Evolutionary conservation across 2,329 filamentous ascomycete species (phyloP).

Genomic region (Alternaria solani): DNA sequence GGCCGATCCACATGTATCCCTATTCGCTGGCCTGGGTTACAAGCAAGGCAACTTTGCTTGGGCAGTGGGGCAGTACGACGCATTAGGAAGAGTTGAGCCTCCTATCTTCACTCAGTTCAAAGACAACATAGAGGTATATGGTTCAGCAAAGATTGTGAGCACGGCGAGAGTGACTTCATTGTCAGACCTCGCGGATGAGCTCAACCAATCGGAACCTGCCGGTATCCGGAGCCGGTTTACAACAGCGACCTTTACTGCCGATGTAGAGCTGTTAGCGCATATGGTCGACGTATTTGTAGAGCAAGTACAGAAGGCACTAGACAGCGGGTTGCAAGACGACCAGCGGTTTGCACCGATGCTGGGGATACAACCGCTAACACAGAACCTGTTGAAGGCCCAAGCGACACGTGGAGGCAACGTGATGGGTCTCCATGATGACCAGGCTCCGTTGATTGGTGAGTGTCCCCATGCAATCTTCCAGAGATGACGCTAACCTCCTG

Average conservation of each 20-base stretch:
- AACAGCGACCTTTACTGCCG: neutral
- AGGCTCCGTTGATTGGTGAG: neutral
- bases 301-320: slow-evolving; percentile 2
- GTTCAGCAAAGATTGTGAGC: slow-evolving; percentile 6
- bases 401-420: neutral
- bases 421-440: neutral
- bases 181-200: slow-evolving; percentile 4
- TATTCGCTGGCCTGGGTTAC: slow-evolving; percentile 6
- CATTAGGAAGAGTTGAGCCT: slow-evolving; percentile 1
- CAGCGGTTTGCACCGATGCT: slow-evolving; percentile 2
- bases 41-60: slow-evolving; percentile 7
- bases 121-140: neutral
- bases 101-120: slow-evolving; percentile 7
- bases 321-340: neutral
- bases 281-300: neutral
- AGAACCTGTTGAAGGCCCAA: neutral
- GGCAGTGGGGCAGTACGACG: neutral
- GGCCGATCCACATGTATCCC: neutral
- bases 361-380: slow-evolving; percentile 1
- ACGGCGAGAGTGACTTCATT: slow-evolving; percentile 6
- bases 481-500: neutral
- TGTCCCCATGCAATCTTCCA: neutral
- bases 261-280: neutral
- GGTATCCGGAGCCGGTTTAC: slow-evolving; percentile 3
- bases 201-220: slow-evolving; percentile 4